Base-by-base conservation (phyloP, 805 yeast species). In the Torulaspora gathmanii region DNA sequence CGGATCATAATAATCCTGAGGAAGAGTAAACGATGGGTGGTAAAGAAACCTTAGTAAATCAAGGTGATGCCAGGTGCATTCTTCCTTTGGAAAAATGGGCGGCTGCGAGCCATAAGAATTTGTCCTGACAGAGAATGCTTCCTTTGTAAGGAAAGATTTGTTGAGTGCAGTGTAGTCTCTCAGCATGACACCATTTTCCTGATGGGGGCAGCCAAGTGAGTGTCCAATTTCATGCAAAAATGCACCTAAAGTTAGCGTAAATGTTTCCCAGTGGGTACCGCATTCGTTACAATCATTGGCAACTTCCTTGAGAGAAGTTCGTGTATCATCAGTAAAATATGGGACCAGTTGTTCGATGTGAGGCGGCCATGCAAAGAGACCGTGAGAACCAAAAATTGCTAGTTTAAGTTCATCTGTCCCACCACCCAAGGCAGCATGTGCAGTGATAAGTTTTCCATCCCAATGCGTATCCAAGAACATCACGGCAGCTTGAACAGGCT, bases 141-240 rank as follows among this genome's bases (percentile, higher is more conserved):
- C 97, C 47, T 80, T 70, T 0, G 95, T 79, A 69, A 83, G 71
- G 59, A 89, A 93, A 9, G 87, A 79, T 46, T 98, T 73, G 63
- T 89, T 85, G 73, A 88, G 77, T 47, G 82, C 78, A 16, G 81
- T 72, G 61, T 90, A 93, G 46, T 85, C 96, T 46, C 97, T 73
- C 30, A 88, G 67, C 98, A 91, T 93, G 22, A 91, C 84, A 15
- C 98, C 98, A 53, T 74, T 70, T 11, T 82, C 85, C 64, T 89
- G 93, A 66, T 91, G 98, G 0, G 98, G 97, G 52, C 91, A 85
- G 0, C 96, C 96, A 33, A 91, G 70, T 22, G 79, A 69, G 63
- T 91, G 98, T 1, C 99, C 98, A 41, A 91, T 83, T 61, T 91
- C 98, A 64, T 91, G 98, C 83, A 90, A 74, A 56, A 89, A 90